Conservation (phyloP, 1,284 basidiomycete genomes). For the Boletus semigastroideus region DNA sequence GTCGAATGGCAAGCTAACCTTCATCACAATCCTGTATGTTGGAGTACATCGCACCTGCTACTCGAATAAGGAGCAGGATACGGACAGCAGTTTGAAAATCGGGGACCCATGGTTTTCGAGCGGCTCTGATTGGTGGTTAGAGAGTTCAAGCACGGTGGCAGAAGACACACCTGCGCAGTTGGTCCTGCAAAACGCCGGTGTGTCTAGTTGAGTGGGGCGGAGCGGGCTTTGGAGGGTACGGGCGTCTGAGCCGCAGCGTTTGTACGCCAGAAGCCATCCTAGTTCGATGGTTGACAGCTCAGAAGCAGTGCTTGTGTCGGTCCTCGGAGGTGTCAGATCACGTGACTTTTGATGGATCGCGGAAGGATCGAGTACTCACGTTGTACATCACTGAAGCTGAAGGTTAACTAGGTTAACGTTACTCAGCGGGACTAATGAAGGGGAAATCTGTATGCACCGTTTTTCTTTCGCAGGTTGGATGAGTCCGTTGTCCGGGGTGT, state of each 20-base stretch:
- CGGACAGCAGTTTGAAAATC: constrained; percentile 82
- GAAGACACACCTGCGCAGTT: constrained; percentile 58
- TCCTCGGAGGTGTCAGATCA: constrained; percentile 4
- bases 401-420: no score
- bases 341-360: constrained; percentile 16
- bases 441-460: background rate
- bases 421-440: background rate
- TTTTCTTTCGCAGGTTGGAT: background rate
- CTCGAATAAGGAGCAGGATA: constrained; percentile 78
- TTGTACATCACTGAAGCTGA: background rate
- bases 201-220: constrained; percentile 43
- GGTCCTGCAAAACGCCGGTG: constrained; percentile 72
- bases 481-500: background rate
- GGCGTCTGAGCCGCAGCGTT: constrained; percentile 57
- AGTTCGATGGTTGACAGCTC: constrained; percentile 1
- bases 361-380: background rate
- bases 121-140: constrained; percentile 43
- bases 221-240: constrained; percentile 38
- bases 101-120: constrained; percentile 80
- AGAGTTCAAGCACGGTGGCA: constrained; percentile 2
- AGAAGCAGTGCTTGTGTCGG: background rate
- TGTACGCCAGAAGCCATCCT: constrained; percentile 40
- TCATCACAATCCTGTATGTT: constrained; percentile 97
- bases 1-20: constrained; percentile 51
- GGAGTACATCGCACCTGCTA: constrained; percentile 93